Evolutionary conservation across 805 yeast species (phyloP).

Genomic region (Candida golubevii): DNA sequence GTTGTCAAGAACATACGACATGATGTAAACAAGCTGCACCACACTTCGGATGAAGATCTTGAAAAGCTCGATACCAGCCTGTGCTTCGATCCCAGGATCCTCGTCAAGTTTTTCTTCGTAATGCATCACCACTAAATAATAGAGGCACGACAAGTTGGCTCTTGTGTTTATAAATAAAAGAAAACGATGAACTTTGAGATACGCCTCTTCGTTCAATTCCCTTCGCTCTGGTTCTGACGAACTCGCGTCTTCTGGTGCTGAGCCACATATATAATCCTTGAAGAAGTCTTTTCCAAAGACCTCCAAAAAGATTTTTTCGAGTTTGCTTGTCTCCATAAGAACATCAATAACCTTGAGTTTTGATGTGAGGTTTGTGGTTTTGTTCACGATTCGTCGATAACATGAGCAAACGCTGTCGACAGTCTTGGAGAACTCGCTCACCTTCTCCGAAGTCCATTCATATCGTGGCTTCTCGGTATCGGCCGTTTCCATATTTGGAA

Average conservation of each 20-base stretch:
- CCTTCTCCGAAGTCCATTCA: constrained; percentile 10
- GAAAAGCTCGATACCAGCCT: constrained; percentile 39
- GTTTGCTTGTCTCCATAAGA: constrained; percentile 30
- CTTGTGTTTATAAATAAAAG: constrained; percentile 34
- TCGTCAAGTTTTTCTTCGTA: constrained; percentile 32
- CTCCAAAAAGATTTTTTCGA: constrained; percentile 33
- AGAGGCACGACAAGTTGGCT: constrained; percentile 37
- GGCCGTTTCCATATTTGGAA: constrained; percentile 24
- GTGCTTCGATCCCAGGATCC: constrained; percentile 27
- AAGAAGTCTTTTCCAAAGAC: constrained; percentile 41
- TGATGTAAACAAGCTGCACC: constrained; percentile 39
- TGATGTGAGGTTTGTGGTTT: constrained; percentile 23
- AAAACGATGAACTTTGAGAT: constrained; percentile 34
- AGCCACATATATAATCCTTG: constrained; percentile 33
- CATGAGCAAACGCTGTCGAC: constrained; percentile 20
- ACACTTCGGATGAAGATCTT: constrained; percentile 39
- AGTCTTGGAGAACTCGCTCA: constrained; percentile 9
- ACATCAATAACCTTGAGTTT: constrained; percentile 35
- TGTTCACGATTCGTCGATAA: constrained; percentile 27
- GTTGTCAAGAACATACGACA: constrained; percentile 40
- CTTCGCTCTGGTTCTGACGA: constrained; percentile 10
- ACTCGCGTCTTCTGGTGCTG: constrained; percentile 19
- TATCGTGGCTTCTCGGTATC: constrained; percentile 31
- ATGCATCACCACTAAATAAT: constrained; percentile 38
- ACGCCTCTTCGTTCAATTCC: constrained; percentile 25